Evolutionary conservation across 78 protist species (phyloP), one percentile per base, ranked within the genome.

Genomic region (Cyanophora paradoxa): DNA sequence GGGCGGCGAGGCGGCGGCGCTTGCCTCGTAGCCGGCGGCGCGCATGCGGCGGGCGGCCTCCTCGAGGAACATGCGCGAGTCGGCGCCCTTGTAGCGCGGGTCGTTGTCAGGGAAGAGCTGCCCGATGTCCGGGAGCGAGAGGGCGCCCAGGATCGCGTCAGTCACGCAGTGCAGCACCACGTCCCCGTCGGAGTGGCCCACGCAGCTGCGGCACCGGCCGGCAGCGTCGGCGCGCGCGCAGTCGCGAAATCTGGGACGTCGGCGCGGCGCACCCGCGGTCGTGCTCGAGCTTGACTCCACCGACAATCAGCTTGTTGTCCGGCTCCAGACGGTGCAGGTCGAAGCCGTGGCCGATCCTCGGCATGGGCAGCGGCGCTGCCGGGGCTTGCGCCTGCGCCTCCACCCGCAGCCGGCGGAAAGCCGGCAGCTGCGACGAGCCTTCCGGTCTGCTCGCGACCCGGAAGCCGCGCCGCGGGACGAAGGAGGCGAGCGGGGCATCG

Each of bases 141-240:
- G 52, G 22, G 70, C 70, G 34, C 70, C 70, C 0, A 64, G 50
- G 33, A 64, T 64, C 1, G 70, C 52, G 36, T 64, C 70, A 11
- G 26, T 36, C 1, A 64, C 50, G 24, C 54, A 64, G 22, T 64
- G 70, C 11, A 39, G 40, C 10, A 64, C 36, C 19, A 64, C 70
- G 34, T 64, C 70, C 37, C 70, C 70, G 54, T 64, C 70, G 20
- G 70, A 64, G 70, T 64, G 70, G 26, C 54, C 70, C 10, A 64
- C 52, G 52, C 26, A 20, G 26, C 70, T 52, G 36, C 36, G 52
- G 22, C 40, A 33, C 10, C 24, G 26, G 36, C 40, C 70, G 0
- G 67, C 48, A 2, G 67, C 67, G 28, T 33, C 46, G 28, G 30
- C 0, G 48, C 67, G n/a, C n/a, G n/a, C n/a, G n/a, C n/a, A n/a